Percentiles rank a stretch among this genome's conserved stretches.
These are phyloP conservation scores for Stereocaulon alpinum DNA, from an alignment of 495 filamentous ascomycete species.

Conservation along the genomic window DNA sequence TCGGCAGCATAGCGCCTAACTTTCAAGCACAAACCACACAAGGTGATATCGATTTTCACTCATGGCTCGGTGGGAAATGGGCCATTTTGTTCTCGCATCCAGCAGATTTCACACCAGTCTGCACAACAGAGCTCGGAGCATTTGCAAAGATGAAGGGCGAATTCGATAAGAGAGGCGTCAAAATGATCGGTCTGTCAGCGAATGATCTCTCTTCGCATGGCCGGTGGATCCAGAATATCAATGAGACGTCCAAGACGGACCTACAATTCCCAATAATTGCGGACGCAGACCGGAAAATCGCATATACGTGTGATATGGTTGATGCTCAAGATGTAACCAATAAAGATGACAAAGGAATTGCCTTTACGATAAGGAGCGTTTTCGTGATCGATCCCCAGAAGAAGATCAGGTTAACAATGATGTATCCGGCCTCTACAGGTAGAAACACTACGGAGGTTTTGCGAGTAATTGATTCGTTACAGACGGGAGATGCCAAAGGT, in stretches of 20 bases:
- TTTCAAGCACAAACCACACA: conserved; percentile 56
- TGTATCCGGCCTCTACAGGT: conserved; percentile 57
- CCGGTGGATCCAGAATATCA: conserved; percentile 56
- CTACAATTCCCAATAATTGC: conserved; percentile 61
- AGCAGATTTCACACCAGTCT: conserved; percentile 61
- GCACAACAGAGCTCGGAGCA: conserved; percentile 59
- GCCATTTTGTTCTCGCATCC: conserved; percentile 60
- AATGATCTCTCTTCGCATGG: conserved; percentile 50
- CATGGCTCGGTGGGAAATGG: conserved; percentile 51
- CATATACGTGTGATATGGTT: conserved; percentile 60
- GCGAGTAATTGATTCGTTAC: conserved; percentile 54
- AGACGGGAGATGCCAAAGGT: conserved; percentile 52
- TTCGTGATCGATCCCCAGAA: conserved; percentile 62
- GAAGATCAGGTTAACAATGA: conserved; percentile 58
- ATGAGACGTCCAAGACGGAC: conserved; percentile 46
- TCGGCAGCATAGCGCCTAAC: conserved; percentile 53
- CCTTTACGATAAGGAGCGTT: conserved; percentile 58
- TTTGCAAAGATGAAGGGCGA: conserved; percentile 53
- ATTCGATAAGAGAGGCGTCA: conserved; percentile 52
- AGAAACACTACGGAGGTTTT: conserved; percentile 57
- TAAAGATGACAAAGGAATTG: conserved; percentile 46
- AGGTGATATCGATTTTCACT: conserved; percentile 56
- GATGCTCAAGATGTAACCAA: conserved; percentile 46
- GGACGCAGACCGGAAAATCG: conserved; percentile 53
- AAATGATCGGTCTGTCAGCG: conserved; percentile 57